These are phyloP conservation scores for Pisolithus marmoratus DNA, from an alignment of 768 basidiomycete species.

Conservation along the genomic window DNA sequence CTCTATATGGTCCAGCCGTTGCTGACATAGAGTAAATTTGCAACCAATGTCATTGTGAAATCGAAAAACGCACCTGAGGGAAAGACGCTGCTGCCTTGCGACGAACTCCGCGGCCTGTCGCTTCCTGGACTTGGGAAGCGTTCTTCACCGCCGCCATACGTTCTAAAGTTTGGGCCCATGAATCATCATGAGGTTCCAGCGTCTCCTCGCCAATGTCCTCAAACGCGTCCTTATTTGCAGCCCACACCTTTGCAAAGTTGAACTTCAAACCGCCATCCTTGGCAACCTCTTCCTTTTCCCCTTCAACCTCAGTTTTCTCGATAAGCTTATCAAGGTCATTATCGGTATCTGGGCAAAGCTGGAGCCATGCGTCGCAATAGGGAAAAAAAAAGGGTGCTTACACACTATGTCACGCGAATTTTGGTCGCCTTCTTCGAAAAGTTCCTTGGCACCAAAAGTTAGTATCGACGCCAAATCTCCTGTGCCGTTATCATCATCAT, in stretches of 20 bases:
- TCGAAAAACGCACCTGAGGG: slow-evolving; percentile 21
- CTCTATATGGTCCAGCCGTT: slow-evolving; percentile 28
- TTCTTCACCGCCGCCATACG: slow-evolving; percentile 39
- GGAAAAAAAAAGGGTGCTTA: slow-evolving; percentile 27
- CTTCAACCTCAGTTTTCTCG: slow-evolving; percentile 75
- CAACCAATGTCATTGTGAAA: neutral
- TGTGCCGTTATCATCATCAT: slow-evolving; percentile 67
- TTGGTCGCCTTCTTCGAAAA: slow-evolving; percentile 65
- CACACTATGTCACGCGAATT: slow-evolving; percentile 64
- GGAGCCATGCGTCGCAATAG: neutral
- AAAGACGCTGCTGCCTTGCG: slow-evolving; percentile 60
- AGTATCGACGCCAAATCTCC: slow-evolving; percentile 88
- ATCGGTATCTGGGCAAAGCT: slow-evolving; percentile 53
- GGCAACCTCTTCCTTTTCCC: slow-evolving; percentile 44
- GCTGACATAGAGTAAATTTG: slow-evolving; percentile 11
- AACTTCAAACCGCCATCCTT: slow-evolving; percentile 60
- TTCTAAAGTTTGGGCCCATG: slow-evolving; percentile 73
- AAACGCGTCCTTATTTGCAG: slow-evolving; percentile 64
- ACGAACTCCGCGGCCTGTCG: slow-evolving; percentile 69
- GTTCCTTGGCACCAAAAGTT: slow-evolving; percentile 79
- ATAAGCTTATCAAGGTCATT: slow-evolving; percentile 83
- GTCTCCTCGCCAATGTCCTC: slow-evolving; percentile 60
- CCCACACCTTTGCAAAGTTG: slow-evolving; percentile 91
- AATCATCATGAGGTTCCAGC: slow-evolving; percentile 48
- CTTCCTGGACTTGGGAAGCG: slow-evolving; percentile 40